Evolutionary conservation across 2,329 filamentous ascomycete genomes (phyloP), one percentile per base, ranked within the genome.

Genomic region (Colletotrichum camelliae): DNA sequence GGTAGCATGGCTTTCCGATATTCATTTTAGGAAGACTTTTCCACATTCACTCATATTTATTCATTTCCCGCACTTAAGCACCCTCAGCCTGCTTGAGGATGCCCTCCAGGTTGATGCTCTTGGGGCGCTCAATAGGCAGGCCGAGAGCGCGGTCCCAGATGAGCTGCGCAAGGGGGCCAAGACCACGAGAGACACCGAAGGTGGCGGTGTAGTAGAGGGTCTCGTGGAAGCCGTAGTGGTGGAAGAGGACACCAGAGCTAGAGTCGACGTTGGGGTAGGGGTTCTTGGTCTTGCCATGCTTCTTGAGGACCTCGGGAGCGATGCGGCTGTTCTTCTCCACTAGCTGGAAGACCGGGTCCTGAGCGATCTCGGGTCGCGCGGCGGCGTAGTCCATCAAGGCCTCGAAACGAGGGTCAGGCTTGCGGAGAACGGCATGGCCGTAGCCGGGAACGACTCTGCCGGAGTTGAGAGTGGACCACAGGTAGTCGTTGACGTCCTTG

Each of bases 211-310:
- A 99, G 89, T 98, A 99, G 13, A 98, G 90, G 0, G 96, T 98
- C 88, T 98, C 95, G 84, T 95, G 94, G 92, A 99, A 98, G 74
- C 96, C 97, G 84, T 98, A 99, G 89, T 98, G 96, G 87, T 98
- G 94, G 92, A 99, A 98, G 65, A 99, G 90, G 7, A 98, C 96
- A 78, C 97, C 97, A 1, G 96, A 98, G 78, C 92, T 94, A 64
- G 94, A 96, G 86, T 99, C 97, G 77, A 99, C 97, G 84, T 99
- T 99, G 78, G 97, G 97, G 87, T 96, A 98, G 3, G 97, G 96
- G 88, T 98, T 98, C 91, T 98, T 98, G 79, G 96, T 98, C 93
- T 98, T 98, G 85, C 97, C 97, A 84, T 99, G 97, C 88, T 98
- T 93, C 81, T 92, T 97, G 80, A 99, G 90, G 24, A 99, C 97